Evolutionary conservation across 2,329 filamentous ascomycete species (phyloP).

Genomic region (Pseudogymnoascus sp.): DNA sequence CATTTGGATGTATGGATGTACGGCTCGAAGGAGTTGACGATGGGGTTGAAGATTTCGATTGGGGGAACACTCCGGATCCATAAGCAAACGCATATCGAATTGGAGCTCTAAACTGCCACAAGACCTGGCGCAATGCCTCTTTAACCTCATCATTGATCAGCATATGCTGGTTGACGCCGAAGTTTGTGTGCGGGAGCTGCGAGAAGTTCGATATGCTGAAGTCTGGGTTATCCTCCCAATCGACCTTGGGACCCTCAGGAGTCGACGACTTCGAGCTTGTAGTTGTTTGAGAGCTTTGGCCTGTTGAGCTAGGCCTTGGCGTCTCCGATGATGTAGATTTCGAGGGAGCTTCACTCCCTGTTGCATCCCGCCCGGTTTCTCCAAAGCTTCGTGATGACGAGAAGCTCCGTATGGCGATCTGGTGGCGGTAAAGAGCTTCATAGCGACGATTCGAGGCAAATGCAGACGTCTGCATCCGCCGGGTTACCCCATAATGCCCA

Average conservation of each 20-base stretch:
- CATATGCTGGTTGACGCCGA: conserved; percentile 95
- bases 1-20: conserved; percentile 65
- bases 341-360: neutral
- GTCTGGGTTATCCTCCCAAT: conserved; percentile 68
- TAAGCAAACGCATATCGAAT: conserved; percentile 97
- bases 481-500: neutral
- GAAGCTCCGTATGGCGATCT: neutral
- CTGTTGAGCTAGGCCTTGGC: neutral
- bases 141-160: conserved; percentile 94
- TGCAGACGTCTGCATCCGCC: neutral
- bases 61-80: conserved; percentile 91
- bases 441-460: neutral
- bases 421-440: neutral
- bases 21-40: conserved; percentile 44
- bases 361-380: neutral
- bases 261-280: neutral
- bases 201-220: conserved; percentile 65
- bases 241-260: conserved; percentile 3
- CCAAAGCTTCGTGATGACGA: neutral
- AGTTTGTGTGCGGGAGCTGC: conserved; percentile 67
- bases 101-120: conserved; percentile 86
- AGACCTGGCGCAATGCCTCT: conserved; percentile 73
- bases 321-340: neutral
- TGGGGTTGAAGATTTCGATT: conserved; percentile 42
- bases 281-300: neutral